These are phyloP conservation scores for Echites panduratus DNA, from an alignment of 257 asterid genomes.

Conservation along the genomic window DNA sequence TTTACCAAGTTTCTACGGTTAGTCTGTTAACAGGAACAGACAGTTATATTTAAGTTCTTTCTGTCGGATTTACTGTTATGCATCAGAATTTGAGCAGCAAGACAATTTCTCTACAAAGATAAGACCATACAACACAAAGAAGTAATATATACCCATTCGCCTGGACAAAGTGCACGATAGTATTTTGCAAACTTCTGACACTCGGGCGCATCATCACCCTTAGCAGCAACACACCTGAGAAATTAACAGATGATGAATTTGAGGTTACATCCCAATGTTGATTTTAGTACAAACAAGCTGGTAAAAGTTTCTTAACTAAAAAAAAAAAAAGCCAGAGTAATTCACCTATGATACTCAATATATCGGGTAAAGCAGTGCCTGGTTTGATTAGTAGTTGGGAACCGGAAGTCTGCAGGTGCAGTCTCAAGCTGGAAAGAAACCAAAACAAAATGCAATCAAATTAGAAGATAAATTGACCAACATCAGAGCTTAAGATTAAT, in stretches of 20 bases:
- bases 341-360: conserved; percentile 85
- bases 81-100: not conserved
- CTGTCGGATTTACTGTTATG: not conserved
- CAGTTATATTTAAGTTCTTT: too few relatives aligned
- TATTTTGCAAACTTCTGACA: conserved; percentile 93
- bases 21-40: too few relatives aligned
- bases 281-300: not conserved
- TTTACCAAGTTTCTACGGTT: too few relatives aligned
- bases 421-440: conserved; percentile 66
- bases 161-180: conserved; percentile 91
- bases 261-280: not conserved
- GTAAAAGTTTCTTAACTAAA: not conserved
- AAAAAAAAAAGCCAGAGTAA: not conserved
- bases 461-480: conserved; percentile 14
- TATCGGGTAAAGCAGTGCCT: conserved; percentile 97
- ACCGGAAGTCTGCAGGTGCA: conserved; percentile 95
- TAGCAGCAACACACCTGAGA: conserved; percentile 81
- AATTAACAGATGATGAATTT: conserved; percentile 15
- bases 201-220: conserved; percentile 87
- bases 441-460: not conserved
- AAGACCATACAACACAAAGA: not conserved
- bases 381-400: conserved; percentile 93
- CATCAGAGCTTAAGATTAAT: conserved; percentile 1
- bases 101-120: not conserved
- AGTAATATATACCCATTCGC: conserved; percentile 83